Conservation (phyloP, 2,329 filamentous ascomycete genomes). For the Pestalotiopsis sp. region DNA sequence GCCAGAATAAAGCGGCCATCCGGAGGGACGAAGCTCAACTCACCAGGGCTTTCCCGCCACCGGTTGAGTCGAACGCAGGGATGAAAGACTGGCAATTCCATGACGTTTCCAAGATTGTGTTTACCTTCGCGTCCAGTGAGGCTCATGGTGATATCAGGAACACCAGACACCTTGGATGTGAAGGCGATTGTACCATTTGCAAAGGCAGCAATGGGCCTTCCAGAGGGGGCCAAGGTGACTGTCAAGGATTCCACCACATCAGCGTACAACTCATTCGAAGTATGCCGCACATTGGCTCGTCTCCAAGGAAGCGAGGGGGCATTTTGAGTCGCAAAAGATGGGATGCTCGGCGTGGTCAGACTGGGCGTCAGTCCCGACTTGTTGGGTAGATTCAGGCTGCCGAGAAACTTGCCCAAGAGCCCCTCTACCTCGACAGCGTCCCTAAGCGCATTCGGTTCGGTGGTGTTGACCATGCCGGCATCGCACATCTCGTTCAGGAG, state of each 20-base stretch:
- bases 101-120: slow-evolving; percentile 71
- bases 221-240: slow-evolving; percentile 88
- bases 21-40: slow-evolving; percentile 93
- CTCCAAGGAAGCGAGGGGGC: slow-evolving; percentile 78
- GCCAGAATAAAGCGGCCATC: slow-evolving; percentile 93
- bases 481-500: slow-evolving; percentile 96
- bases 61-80: slow-evolving; percentile 89
- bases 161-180: slow-evolving; percentile 90
- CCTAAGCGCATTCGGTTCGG: slow-evolving; percentile 88
- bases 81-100: slow-evolving; percentile 93
- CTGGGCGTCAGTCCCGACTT: slow-evolving; percentile 45
- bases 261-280: slow-evolving; percentile 95
- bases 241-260: slow-evolving; percentile 90
- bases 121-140: slow-evolving; percentile 82
- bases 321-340: slow-evolving; percentile 46
- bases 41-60: slow-evolving; percentile 87
- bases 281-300: slow-evolving; percentile 88
- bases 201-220: slow-evolving; percentile 82
- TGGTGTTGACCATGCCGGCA: slow-evolving; percentile 84
- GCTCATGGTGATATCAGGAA: slow-evolving; percentile 85
- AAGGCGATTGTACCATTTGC: slow-evolving; percentile 93
- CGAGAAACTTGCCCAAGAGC: slow-evolving; percentile 84
- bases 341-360: slow-evolving; percentile 39
- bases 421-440: slow-evolving; percentile 92
- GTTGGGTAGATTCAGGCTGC: slow-evolving; percentile 79